Conservation (phyloP, 2,329 filamentous ascomycete species). For the Biscogniauxia mediterranea region DNA sequence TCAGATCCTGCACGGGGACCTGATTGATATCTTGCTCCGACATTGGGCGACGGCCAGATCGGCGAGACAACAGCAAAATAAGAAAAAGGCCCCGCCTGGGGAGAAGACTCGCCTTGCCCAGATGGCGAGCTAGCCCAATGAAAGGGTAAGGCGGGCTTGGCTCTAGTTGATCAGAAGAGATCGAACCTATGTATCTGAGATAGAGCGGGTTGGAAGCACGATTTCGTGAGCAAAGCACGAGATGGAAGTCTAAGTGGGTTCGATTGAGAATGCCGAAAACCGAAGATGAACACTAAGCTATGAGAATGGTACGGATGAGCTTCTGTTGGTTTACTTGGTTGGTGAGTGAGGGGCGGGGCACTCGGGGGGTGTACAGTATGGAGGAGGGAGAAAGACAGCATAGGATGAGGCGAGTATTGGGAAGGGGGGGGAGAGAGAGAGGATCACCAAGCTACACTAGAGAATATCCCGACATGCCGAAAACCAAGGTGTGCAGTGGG, state of each 20-base stretch:
- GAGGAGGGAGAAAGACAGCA: no score
- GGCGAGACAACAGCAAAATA: constrained; percentile 7
- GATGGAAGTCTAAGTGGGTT: background rate
- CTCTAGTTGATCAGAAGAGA: background rate
- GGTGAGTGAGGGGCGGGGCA: no score
- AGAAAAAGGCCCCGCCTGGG: constrained; percentile 7
- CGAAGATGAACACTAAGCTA: constrained; percentile 10
- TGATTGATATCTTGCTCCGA: constrained; percentile 34
- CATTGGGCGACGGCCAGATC: constrained; percentile 21
- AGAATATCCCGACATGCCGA: no score
- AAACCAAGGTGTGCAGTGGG: no score
- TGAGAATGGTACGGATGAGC: background rate
- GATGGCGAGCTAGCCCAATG: background rate
- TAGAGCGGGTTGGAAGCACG: background rate
- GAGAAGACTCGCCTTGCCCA: background rate
- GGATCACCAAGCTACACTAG: no score
- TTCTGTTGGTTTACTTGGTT: no score
- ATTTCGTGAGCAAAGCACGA: background rate
- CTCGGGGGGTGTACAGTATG: no score
- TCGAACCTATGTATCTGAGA: background rate
- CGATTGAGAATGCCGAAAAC: constrained; percentile 21
- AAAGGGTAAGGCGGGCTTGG: constrained; percentile 7
- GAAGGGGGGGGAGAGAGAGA: no score
- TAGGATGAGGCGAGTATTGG: background rate
- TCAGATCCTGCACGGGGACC: constrained; percentile 54